These are phyloP conservation scores for Paraphaeosphaeria minitans DNA, from an alignment of 2,329 filamentous ascomycete species.

Conservation along the genomic window DNA sequence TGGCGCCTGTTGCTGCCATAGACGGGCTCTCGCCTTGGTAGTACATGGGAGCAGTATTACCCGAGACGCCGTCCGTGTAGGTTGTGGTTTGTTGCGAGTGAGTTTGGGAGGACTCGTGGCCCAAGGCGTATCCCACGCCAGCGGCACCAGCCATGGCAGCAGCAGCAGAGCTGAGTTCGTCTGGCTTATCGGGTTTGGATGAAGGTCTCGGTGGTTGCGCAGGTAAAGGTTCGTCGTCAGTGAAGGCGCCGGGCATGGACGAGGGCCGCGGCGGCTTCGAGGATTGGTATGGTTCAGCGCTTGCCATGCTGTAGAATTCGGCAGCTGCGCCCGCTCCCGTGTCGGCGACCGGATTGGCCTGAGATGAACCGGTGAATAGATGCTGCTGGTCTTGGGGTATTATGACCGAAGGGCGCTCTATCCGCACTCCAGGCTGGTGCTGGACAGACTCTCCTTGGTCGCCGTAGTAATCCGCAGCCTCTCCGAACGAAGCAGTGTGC, in stretches of 20 bases:
- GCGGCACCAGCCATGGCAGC: constrained; percentile 48
- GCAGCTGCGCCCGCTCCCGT: constrained; percentile 65
- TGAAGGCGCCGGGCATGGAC: constrained; percentile 45
- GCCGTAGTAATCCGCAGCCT: constrained; percentile 66
- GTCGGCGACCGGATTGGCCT: constrained; percentile 61
- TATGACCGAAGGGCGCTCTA: constrained; percentile 58
- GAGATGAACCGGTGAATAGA: constrained; percentile 58
- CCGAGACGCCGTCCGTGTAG: constrained; percentile 27
- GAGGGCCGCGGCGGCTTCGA: constrained; percentile 44
- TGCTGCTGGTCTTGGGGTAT: constrained; percentile 60
- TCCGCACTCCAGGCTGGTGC: constrained; percentile 64
- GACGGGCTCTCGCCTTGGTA: constrained; percentile 34
- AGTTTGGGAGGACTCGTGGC: constrained; percentile 39
- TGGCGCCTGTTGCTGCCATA: constrained; percentile 37
- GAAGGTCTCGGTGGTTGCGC: constrained; percentile 40
- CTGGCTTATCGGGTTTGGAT: constrained; percentile 34
- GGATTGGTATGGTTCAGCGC: constrained; percentile 27
- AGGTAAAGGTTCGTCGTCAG: constrained; percentile 37
- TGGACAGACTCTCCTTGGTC: constrained; percentile 66
- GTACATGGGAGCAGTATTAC: constrained; percentile 31
- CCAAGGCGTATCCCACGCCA: constrained; percentile 50
- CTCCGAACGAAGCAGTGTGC: constrained; percentile 52
- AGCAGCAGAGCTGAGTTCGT: constrained; percentile 43
- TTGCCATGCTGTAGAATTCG: constrained; percentile 56
- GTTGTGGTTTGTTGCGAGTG: constrained; percentile 35